Percentiles rank a stretch among this genome's conserved stretches.
Conservation (phyloP, 768 basidiomycete genomes). For the Kwoniella bestiolae region DNA sequence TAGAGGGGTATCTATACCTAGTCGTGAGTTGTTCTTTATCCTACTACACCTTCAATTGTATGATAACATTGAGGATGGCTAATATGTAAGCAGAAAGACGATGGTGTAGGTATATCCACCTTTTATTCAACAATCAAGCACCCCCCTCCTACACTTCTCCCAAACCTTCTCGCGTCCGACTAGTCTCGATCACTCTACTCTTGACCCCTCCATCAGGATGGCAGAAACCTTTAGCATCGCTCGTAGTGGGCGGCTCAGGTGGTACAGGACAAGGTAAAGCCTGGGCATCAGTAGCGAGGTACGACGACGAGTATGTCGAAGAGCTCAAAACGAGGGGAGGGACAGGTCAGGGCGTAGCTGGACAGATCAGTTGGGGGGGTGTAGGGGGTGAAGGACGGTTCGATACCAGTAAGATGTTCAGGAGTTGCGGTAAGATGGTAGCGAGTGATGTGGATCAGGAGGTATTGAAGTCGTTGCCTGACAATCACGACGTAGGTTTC, state of each 20-base stretch:
- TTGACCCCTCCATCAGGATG: constrained; percentile 40
- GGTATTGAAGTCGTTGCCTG: constrained; percentile 12
- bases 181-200: constrained; percentile 50
- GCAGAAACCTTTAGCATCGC: constrained; percentile 48
- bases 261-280: constrained; percentile 51
- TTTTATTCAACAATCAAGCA: constrained; percentile 41
- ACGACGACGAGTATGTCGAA: constrained; percentile 72
- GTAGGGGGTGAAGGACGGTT: constrained; percentile 65
- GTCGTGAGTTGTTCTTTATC: constrained; percentile 33
- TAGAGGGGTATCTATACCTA: constrained; percentile 50
- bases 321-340: constrained; percentile 65
- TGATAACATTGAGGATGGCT: too few relatives aligned
- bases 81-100: constrained; percentile 32
- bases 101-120: constrained; percentile 52
- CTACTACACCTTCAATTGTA: not conserved
- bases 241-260: constrained; percentile 41
- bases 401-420: constrained; percentile 80
- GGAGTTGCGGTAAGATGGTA: constrained; percentile 71
- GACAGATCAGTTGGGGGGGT: constrained; percentile 51
- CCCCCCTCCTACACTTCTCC: constrained; percentile 37
- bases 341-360: constrained; percentile 26
- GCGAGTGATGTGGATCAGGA: constrained; percentile 55
- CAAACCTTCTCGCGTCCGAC: constrained; percentile 25
- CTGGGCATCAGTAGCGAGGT: constrained; percentile 80
- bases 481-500: constrained; percentile 13